phyloP scores from a whole-genome alignment of 139 green algal genomes.

The Volvox africanus region DNA sequence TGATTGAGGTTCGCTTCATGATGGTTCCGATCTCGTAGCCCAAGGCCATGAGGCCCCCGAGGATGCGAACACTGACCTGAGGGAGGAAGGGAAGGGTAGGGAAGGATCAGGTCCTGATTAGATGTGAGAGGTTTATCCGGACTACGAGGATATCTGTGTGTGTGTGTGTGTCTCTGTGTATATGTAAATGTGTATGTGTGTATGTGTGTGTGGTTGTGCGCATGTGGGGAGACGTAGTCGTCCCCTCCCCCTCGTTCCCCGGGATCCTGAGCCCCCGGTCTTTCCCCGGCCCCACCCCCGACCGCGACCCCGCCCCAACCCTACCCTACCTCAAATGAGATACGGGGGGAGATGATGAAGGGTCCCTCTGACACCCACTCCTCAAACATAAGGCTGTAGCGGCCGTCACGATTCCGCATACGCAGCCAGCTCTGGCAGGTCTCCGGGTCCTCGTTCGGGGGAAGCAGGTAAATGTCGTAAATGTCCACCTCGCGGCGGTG shows the following conservation, averaged over 20 bases:
- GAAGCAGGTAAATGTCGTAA: slow-evolving; percentile 97
- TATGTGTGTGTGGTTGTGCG: too few relatives aligned
- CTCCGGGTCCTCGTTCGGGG: slow-evolving; percentile 93
- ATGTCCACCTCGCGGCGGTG: slow-evolving; percentile 37
- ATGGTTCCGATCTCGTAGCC: slow-evolving; percentile 96
- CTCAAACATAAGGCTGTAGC: slow-evolving; percentile 98
- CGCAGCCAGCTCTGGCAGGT: slow-evolving; percentile 94
- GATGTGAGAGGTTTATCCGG: too few relatives aligned
- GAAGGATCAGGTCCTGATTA: neutral
- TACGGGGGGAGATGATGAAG: slow-evolving; percentile 95
- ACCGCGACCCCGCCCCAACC: neutral
- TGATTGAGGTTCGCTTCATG: slow-evolving; percentile 84
- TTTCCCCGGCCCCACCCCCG: too few relatives aligned
- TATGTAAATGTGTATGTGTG: too few relatives aligned
- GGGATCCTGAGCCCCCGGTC: too few relatives aligned
- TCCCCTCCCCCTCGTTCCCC: too few relatives aligned
- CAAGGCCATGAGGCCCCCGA: slow-evolving; percentile 97
- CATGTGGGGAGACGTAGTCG: too few relatives aligned
- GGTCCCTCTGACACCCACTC: slow-evolving; percentile 94
- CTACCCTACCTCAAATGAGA: slow-evolving; percentile 89
- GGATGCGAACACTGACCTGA: slow-evolving; percentile 87
- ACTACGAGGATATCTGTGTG: too few relatives aligned
- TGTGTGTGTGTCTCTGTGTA: too few relatives aligned
- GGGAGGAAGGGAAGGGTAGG: neutral
- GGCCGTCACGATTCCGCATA: slow-evolving; percentile 96